Evolutionary conservation across 768 basidiomycete genomes (phyloP).

Genomic region (Collybia nuda): DNA sequence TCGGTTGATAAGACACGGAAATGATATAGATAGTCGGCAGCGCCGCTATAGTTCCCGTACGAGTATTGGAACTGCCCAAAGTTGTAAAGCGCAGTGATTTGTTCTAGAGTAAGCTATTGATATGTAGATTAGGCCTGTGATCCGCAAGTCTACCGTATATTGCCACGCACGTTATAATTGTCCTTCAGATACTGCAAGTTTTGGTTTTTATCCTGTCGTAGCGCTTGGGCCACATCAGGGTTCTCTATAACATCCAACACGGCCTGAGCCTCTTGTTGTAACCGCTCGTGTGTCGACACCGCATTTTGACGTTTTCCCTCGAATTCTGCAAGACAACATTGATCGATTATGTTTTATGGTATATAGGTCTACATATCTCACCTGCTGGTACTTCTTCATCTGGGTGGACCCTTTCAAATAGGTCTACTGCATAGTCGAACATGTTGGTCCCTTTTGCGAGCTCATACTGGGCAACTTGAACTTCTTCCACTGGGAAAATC

Average conservation of each 20-base stretch:
- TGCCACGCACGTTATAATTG: conserved; percentile 72
- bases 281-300: conserved; percentile 77
- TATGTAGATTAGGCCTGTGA: not conserved
- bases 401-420: conserved; percentile 80
- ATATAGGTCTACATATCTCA: conserved; percentile 26
- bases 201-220: conserved; percentile 96
- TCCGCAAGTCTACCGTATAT: not conserved
- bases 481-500: conserved; percentile 75
- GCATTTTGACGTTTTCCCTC: conserved; percentile 79
- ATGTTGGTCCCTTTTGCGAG: conserved; percentile 97
- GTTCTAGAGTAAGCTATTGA: conserved; percentile 83
- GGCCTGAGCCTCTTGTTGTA: conserved; percentile 89
- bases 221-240: conserved; percentile 90
- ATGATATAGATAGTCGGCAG: conserved; percentile 97
- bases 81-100: conserved; percentile 95
- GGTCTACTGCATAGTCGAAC: conserved; percentile 87
- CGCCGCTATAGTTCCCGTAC: conserved; percentile 95
- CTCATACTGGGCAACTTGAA: conserved; percentile 93
- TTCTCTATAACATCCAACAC: conserved; percentile 96
- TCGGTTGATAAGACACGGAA: conserved; percentile 97
- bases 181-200: conserved; percentile 94
- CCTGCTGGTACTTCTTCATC: conserved; percentile 69
- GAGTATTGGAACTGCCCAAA: conserved; percentile 99
- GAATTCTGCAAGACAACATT: conserved; percentile 59
- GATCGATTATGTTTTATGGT: not conserved